phyloP scores from a whole-genome alignment of 139 green algal species.

The Prasinococcaceae sp. region DNA sequence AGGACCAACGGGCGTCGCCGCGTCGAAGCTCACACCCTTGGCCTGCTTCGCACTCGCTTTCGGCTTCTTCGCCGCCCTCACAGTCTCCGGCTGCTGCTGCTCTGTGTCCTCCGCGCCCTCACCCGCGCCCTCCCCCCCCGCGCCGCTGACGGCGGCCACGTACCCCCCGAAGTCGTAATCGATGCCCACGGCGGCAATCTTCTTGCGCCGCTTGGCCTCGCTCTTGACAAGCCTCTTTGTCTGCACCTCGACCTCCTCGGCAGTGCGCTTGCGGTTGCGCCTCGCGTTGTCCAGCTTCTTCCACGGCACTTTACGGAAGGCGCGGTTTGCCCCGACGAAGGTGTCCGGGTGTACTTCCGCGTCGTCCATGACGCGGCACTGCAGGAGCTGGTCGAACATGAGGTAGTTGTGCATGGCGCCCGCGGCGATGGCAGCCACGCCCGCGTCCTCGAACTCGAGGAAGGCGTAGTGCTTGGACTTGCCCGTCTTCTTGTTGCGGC shows the following conservation, averaged over 20 bases:
- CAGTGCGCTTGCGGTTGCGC: background rate
- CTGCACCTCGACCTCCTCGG: background rate
- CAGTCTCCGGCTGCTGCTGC: too few relatives aligned
- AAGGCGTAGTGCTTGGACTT: slow-evolving; percentile 39
- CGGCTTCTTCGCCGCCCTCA: too few relatives aligned
- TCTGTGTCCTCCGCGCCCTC: too few relatives aligned
- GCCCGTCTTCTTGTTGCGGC: slow-evolving; percentile 35
- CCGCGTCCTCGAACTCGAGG: slow-evolving; percentile 30
- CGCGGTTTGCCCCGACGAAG: slow-evolving; percentile 12
- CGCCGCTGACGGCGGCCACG: too few relatives aligned
- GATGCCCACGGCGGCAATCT: slow-evolving; percentile 9
- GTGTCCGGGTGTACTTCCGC: slow-evolving; percentile 16
- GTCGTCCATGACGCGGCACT: slow-evolving; percentile 9
- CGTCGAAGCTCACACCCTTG: too few relatives aligned
- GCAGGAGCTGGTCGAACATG: slow-evolving; percentile 22
- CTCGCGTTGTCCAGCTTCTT: slow-evolving; percentile 10
- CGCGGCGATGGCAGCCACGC: slow-evolving; percentile 29
- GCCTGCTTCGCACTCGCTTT: too few relatives aligned
- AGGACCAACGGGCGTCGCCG: too few relatives aligned
- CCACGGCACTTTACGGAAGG: slow-evolving; percentile 17
- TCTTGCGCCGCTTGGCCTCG: slow-evolving; percentile 1
- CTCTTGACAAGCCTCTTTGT: slow-evolving; percentile 3
- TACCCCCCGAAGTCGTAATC: slow-evolving; percentile 17
- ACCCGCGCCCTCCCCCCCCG: too few relatives aligned
- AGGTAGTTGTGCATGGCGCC: slow-evolving; percentile 37